A percentile compares a stretch with the other conserved stretches of the same genome.
phyloP scores from a whole-genome alignment of 371 early-diverging fungal genomes.

The Mortierella sp. region DNA sequence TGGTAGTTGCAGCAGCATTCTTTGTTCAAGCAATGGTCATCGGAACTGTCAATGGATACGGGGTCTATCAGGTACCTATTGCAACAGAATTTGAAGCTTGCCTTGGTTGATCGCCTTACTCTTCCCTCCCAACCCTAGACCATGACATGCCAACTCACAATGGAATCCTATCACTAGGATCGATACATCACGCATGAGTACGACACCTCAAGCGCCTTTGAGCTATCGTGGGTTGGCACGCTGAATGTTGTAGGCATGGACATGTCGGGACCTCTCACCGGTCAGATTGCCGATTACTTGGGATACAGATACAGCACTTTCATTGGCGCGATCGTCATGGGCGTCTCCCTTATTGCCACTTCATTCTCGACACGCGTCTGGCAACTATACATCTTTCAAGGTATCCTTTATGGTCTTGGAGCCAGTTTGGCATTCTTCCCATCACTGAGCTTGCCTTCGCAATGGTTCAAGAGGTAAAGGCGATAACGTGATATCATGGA shows the following conservation, averaged over 20 bases:
- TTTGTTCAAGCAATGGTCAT: conserved; percentile 38
- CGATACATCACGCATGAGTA: conserved; percentile 38
- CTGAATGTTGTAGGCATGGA: conserved; percentile 58
- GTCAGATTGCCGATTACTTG: conserved; percentile 67
- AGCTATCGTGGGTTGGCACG: conserved; percentile 66
- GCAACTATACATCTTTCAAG: conserved; percentile 75
- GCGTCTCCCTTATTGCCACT: conserved; percentile 32
- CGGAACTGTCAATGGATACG: conserved; percentile 41
- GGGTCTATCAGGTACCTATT: conserved; percentile 30
- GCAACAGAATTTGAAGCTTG: no score
- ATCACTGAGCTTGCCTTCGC: conserved; percentile 71
- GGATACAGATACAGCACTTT: conserved; percentile 67
- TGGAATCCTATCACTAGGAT: conserved; percentile 13
- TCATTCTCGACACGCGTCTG: conserved; percentile 56
- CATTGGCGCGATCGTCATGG: conserved; percentile 60
- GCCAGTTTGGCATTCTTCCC: conserved; percentile 70
- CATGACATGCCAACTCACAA: no score
- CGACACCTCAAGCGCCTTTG: conserved; percentile 27
- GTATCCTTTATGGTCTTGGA: conserved; percentile 73
- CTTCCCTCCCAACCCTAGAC: no score
- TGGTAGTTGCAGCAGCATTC: conserved; percentile 42
- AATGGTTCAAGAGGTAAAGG: conserved; percentile 70
- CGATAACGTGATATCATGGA: background rate
- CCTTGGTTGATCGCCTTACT: no score
- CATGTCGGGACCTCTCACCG: conserved; percentile 65